Base-by-base conservation (phyloP, 108 stramenopile species). In the Cyclostephanos tholiformis region DNA sequence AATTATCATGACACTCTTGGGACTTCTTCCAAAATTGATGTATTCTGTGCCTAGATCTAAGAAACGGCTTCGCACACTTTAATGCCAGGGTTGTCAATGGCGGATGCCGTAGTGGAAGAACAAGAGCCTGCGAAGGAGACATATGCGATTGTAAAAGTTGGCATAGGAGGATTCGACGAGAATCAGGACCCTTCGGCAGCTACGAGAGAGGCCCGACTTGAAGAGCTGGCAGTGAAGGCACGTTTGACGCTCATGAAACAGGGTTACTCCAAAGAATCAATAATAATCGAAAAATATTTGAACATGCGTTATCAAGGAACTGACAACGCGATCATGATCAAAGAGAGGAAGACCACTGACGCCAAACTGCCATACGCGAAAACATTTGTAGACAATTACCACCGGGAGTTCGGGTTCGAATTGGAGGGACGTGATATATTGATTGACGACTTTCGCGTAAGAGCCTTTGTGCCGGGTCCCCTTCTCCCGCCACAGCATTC, bases 281-380 rank as follows among this genome's bases (percentile, higher is more conserved):
- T 95, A 35, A 75, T 87, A 2, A 84, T 88, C 32, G 88, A 92
- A 65, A 86, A 85, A 44, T 96, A 85, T 63, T 71, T 93, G 67
- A 96, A 99, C 73, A 86, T 98, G 77, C 87, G 99, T 5, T 99
- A 95, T 74, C 73, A 93, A 64, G 99, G 99, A 27, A 98, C 99
- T 0, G 99, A 99, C 67, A 98, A 90, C 62, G 94, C 97, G 20
- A 88, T 97, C 55, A 97, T 98, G 97, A 92, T 95, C 25, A 68
- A 36, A 36, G 73, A 77, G 53, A 39, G 38, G 13, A 49, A 23
- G 25, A 65, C 56, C 61, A 52, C 44, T 30, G 59, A 68, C 32
- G 25, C 22, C 14, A 6, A 69, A 57, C 56, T 86, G 8, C 85
- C 89, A 36, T 90, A 89, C 67, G 91, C 81, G 23, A 66, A 78